phyloP scores from a whole-genome alignment of 129 eudicot species.

The Calendula officinalis region DNA sequence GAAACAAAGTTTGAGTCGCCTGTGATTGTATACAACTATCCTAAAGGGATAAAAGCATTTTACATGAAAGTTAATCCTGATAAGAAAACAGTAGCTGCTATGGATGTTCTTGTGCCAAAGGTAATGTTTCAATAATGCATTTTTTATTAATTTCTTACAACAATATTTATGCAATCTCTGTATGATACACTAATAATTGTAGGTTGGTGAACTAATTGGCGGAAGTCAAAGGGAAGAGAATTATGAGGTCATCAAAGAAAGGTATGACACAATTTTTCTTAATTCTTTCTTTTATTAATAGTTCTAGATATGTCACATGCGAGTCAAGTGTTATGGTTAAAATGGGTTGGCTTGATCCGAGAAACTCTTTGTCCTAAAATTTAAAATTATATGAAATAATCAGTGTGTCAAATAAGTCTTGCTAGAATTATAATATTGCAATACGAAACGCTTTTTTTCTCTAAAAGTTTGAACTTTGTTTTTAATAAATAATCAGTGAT shows the following conservation, averaged over 20 bases:
- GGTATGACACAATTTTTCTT: conserved; percentile 37
- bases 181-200: background rate
- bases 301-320: background rate
- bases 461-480: no score
- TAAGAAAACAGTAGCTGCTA: conserved; percentile 93
- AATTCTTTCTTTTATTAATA: background rate
- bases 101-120: conserved; percentile 99
- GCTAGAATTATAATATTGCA: no score
- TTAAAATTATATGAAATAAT: no score
- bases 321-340: background rate
- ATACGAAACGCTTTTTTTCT: no score
- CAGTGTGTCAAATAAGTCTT: no score
- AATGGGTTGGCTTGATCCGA: background rate
- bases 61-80: conserved; percentile 93
- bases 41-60: conserved; percentile 89
- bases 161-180: background rate
- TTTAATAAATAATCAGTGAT: no score
- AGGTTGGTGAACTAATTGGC: conserved; percentile 96
- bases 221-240: conserved; percentile 99
- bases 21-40: conserved; percentile 91
- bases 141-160: background rate
- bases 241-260: conserved; percentile 66
- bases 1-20: conserved; percentile 72
- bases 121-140: conserved; percentile 31
- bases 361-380: background rate